These are phyloP conservation scores for California macrophylla DNA, from an alignment of 441 rosid species.

Conservation along the genomic window DNA sequence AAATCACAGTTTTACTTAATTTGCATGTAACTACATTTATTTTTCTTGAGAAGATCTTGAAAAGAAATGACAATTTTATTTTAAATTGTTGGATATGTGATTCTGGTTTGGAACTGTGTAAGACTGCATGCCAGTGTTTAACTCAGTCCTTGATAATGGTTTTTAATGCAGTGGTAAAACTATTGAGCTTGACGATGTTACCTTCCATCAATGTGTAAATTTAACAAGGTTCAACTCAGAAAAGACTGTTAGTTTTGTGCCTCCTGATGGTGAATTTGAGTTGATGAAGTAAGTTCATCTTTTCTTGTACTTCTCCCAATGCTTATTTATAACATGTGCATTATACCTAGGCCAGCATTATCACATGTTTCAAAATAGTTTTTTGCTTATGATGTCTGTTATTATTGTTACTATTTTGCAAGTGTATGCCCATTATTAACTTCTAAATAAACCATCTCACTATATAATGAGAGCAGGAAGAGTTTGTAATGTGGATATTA, in stretches of 20 bases:
- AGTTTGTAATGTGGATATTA: neutral
- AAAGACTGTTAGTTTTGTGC: conserved; percentile 96
- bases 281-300: conserved; percentile 77
- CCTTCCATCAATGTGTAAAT: conserved; percentile 95
- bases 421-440: neutral
- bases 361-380: no score
- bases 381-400: neutral
- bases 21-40: neutral
- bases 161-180: conserved; percentile 80
- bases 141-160: conserved; percentile 16
- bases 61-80: neutral
- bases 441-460: neutral
- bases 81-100: neutral
- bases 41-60: neutral
- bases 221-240: conserved; percentile 94
- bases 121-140: neutral
- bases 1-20: neutral
- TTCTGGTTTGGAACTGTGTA: neutral
- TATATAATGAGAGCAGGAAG: neutral
- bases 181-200: conserved; percentile 96
- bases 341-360: no score
- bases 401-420: neutral
- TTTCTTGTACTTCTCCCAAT: neutral
- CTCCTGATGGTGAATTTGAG: conserved; percentile 99
- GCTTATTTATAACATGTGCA: neutral